Conservation (phyloP, 768 basidiomycete genomes). For the Candolleomyces aberdarensis region DNA sequence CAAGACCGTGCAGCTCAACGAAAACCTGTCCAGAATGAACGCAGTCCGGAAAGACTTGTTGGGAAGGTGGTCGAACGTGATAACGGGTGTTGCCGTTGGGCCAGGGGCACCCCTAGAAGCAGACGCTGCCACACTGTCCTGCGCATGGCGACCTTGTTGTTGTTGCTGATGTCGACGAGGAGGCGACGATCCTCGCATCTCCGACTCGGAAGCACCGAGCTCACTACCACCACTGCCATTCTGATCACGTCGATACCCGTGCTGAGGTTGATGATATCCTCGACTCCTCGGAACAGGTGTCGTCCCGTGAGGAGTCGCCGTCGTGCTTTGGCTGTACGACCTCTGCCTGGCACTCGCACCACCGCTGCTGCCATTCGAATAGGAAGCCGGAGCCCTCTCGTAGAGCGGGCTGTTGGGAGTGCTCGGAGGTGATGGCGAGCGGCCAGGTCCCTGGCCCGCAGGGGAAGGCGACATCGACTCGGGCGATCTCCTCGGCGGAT, state of each 20-base stretch:
- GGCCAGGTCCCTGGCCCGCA: not conserved
- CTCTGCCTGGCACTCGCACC: not conserved
- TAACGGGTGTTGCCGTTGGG: conserved; percentile 15
- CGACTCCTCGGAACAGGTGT: too few species aligned
- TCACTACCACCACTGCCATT: too few species aligned
- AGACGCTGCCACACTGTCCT: too few species aligned
- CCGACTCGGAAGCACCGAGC: too few species aligned
- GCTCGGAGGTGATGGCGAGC: not conserved
- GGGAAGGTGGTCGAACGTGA: conserved; percentile 62
- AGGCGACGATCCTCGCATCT: too few species aligned
- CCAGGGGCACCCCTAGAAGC: not conserved
- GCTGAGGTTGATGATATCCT: too few species aligned
- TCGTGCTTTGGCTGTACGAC: not conserved
- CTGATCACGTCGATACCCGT: too few species aligned
- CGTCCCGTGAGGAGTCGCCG: not conserved
- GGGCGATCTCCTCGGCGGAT: not conserved
- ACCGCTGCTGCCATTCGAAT: not conserved
- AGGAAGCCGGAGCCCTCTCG: not conserved
- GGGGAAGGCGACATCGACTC: not conserved
- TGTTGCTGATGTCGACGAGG: too few species aligned
- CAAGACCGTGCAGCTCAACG: conserved; percentile 56
- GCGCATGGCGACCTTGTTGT: too few species aligned
- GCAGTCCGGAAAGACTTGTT: conserved; percentile 72
- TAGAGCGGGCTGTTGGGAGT: not conserved
- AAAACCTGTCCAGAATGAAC: conserved; percentile 81